phyloP scores from a whole-genome alignment of 495 filamentous ascomycete species.

The Aspergillus olivimuriae region DNA sequence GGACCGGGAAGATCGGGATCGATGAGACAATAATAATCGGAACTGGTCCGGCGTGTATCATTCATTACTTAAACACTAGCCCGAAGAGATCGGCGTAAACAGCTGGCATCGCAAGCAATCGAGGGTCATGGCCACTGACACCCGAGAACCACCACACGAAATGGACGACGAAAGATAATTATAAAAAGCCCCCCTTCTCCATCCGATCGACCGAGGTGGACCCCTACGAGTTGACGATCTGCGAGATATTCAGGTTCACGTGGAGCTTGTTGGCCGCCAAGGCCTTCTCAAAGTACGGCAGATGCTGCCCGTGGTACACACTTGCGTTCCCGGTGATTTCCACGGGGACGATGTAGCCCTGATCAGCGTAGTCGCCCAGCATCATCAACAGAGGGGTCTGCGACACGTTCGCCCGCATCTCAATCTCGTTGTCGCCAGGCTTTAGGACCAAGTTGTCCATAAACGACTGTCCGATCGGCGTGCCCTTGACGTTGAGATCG shows the following conservation, averaged over 20 bases:
- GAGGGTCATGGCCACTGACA: too few species aligned
- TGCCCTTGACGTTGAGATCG: conserved; percentile 46
- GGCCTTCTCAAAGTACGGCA: conserved; percentile 56
- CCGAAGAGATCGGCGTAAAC: too few species aligned
- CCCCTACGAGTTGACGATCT: conserved; percentile 19
- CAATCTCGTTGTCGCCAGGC: conserved; percentile 54
- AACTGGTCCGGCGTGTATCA: too few species aligned
- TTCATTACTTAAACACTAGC: too few species aligned
- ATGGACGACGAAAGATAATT: neutral
- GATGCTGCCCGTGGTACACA: conserved; percentile 49
- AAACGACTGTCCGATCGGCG: conserved; percentile 46
- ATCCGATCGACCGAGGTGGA: neutral
- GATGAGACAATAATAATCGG: too few species aligned
- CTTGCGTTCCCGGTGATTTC: conserved; percentile 51
- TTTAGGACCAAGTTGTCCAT: conserved; percentile 51
- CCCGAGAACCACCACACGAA: too few species aligned
- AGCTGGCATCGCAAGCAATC: too few species aligned
- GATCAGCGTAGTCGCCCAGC: conserved; percentile 44
- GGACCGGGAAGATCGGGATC: too few species aligned
- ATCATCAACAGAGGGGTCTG: conserved; percentile 39
- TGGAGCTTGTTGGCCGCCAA: conserved; percentile 33
- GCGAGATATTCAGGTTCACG: conserved; percentile 35
- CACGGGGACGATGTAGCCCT: conserved; percentile 53
- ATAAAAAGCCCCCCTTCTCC: neutral
- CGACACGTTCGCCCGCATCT: conserved; percentile 49